These are phyloP conservation scores for Yarrowia keelungensis DNA, from an alignment of 805 yeast species.

Conservation along the genomic window DNA sequence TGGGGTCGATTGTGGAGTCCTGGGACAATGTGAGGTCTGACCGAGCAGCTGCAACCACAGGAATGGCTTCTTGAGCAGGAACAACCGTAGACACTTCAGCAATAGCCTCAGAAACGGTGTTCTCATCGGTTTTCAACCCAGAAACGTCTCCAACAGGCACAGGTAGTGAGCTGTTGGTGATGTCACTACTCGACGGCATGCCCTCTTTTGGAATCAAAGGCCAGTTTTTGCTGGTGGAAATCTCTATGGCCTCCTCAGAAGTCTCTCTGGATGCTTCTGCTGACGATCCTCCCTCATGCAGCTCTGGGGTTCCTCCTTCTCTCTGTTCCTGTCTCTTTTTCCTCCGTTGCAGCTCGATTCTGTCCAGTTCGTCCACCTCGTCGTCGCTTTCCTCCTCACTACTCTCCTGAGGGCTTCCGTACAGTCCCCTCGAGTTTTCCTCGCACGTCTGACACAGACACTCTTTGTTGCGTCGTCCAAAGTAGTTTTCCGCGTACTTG, in stretches of 20 bases:
- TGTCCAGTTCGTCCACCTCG: conserved; percentile 25
- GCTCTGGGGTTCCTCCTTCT: conserved; percentile 1
- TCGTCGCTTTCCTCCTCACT: conserved; percentile 35
- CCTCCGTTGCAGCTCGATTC: conserved; percentile 12
- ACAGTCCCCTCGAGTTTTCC: conserved; percentile 25
- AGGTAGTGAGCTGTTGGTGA: background rate
- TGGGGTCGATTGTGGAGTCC: background rate
- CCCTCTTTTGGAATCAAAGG: conserved; percentile 8
- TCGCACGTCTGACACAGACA: conserved; percentile 58
- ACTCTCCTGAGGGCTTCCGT: conserved; percentile 19
- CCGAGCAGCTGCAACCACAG: background rate
- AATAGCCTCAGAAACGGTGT: background rate
- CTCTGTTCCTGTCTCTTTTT: conserved; percentile 6
- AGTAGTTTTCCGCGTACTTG: conserved; percentile 54
- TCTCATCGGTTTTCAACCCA: no score
- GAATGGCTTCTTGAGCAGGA: conserved; percentile 1
- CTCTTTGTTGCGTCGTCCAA: conserved; percentile 54
- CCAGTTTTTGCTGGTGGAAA: conserved; percentile 20
- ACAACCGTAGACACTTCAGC: conserved; percentile 6
- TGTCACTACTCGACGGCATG: no score
- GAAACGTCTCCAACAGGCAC: conserved; percentile 5
- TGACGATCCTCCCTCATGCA: background rate
- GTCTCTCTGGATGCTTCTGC: background rate
- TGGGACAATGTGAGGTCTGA: background rate
- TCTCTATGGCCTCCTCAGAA: conserved; percentile 1